Evolutionary conservation across 768 basidiomycete genomes (phyloP).

Genomic region (Trametes villosa): DNA sequence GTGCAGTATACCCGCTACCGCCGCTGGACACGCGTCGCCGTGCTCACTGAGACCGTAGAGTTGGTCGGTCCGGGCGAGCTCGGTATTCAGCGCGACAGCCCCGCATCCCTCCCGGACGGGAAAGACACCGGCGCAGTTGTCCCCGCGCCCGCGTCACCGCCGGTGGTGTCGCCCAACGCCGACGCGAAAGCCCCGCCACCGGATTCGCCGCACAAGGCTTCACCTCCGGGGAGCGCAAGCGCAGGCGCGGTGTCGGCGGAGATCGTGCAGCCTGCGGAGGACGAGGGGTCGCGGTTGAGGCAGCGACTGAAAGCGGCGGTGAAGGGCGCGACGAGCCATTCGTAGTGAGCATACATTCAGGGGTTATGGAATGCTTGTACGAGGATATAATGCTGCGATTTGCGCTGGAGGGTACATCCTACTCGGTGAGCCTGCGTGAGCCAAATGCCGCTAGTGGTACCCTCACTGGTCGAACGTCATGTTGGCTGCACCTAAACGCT

Average conservation of each 20-base stretch:
- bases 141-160: background rate
- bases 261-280: conserved; percentile 10
- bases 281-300: conserved; percentile 28
- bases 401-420: too few species aligned
- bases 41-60: conserved; percentile 74
- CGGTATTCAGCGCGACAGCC: conserved; percentile 31
- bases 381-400: too few species aligned
- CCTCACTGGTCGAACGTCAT: too few species aligned
- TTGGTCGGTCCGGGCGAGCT: conserved; percentile 43
- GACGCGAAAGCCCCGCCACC: background rate
- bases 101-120: background rate
- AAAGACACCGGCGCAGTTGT: background rate
- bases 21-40: conserved; percentile 85
- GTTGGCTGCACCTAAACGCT: too few species aligned
- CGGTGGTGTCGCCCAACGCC: background rate
- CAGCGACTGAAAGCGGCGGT: conserved; percentile 34
- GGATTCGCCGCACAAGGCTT: background rate
- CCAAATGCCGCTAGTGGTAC: too few species aligned
- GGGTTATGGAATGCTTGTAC: too few species aligned
- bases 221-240: background rate
- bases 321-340: conserved; percentile 17
- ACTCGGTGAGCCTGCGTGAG: too few species aligned
- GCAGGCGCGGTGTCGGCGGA: background rate
- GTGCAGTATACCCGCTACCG: conserved; percentile 82
- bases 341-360: background rate